Evolutionary conservation across 2,329 filamentous ascomycete genomes (phyloP).

Genomic region (Pyrenochaeta sp.): DNA sequence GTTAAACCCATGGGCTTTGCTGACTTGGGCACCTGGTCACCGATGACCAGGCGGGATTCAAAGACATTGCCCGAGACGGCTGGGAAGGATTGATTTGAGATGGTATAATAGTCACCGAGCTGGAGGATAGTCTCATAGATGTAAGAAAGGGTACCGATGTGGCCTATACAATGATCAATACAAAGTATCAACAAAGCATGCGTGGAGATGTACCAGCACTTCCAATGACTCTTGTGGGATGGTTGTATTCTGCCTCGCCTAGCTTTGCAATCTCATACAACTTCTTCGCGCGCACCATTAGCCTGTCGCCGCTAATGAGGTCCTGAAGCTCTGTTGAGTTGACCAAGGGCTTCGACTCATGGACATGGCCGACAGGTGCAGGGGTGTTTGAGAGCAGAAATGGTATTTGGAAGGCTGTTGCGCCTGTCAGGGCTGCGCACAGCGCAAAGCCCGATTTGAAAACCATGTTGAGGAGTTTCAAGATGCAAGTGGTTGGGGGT

Average conservation of each 20-base stretch:
- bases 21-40: slow-evolving; percentile 43
- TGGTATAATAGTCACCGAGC: slow-evolving; percentile 51
- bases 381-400: slow-evolving; percentile 36
- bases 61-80: slow-evolving; percentile 47
- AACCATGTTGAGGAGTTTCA: slow-evolving; percentile 32
- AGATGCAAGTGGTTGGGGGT: slow-evolving; percentile 10
- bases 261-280: slow-evolving; percentile 54
- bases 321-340: slow-evolving; percentile 47
- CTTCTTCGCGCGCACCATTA: slow-evolving; percentile 45
- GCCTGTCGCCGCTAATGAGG: slow-evolving; percentile 44
- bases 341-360: slow-evolving; percentile 41
- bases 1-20: slow-evolving; percentile 47
- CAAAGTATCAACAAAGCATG: slow-evolving; percentile 13
- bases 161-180: slow-evolving; percentile 32
- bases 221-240: slow-evolving; percentile 52
- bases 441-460: slow-evolving; percentile 36
- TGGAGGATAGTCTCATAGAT: slow-evolving; percentile 50
- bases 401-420: slow-evolving; percentile 40
- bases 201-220: slow-evolving; percentile 40
- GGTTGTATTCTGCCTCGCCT: slow-evolving; percentile 52
- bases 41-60: slow-evolving; percentile 48
- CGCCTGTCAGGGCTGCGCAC: slow-evolving; percentile 37
- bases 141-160: slow-evolving; percentile 47
- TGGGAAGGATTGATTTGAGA: slow-evolving; percentile 49
- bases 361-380: slow-evolving; percentile 28